These are phyloP conservation scores for Venturiaceae sp. DNA, from an alignment of 2,329 filamentous ascomycete species.

Conservation along the genomic window DNA sequence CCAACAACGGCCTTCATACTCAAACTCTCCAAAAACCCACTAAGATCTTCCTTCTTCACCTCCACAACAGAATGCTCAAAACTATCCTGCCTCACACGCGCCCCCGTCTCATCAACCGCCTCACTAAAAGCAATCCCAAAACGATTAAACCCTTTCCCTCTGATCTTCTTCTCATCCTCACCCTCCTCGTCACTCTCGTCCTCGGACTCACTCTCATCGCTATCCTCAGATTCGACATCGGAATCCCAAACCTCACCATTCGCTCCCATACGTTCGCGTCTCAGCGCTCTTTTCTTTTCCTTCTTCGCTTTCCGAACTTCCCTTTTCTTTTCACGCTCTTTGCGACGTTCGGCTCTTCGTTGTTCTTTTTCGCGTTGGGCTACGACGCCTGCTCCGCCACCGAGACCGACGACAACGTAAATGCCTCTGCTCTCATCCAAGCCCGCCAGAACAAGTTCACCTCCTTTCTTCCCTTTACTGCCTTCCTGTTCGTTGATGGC, in stretches of 20 bases:
- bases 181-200: slow-evolving; percentile 35
- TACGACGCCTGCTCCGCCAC: slow-evolving; percentile 70
- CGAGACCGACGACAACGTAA: slow-evolving; percentile 88
- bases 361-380: slow-evolving; percentile 53
- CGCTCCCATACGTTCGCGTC: slow-evolving; percentile 33
- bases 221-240: slow-evolving; percentile 38
- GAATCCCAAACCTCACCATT: slow-evolving; percentile 53
- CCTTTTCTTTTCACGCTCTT: slow-evolving; percentile 35
- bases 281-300: slow-evolving; percentile 45
- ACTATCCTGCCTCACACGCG: slow-evolving; percentile 83
- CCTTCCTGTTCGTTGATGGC: slow-evolving; percentile 84
- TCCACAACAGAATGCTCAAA: slow-evolving; percentile 98
- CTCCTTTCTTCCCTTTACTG: slow-evolving; percentile 40
- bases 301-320: slow-evolving; percentile 51
- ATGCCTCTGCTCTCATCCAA: slow-evolving; percentile 79
- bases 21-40: slow-evolving; percentile 80
- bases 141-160: slow-evolving; percentile 69
- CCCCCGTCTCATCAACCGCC: slow-evolving; percentile 83
- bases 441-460: slow-evolving; percentile 80
- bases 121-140: slow-evolving; percentile 96
- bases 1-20: slow-evolving; percentile 82
- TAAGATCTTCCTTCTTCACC: slow-evolving; percentile 91
- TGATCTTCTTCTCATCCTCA: slow-evolving; percentile 42
- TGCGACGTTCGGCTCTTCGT: slow-evolving; percentile 56
- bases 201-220: slow-evolving; percentile 39